A percentile compares a stretch with the other conserved stretches of the same genome.
phyloP scores from a whole-genome alignment of 2,329 filamentous ascomycete genomes.

The Thyridium curvatum region DNA sequence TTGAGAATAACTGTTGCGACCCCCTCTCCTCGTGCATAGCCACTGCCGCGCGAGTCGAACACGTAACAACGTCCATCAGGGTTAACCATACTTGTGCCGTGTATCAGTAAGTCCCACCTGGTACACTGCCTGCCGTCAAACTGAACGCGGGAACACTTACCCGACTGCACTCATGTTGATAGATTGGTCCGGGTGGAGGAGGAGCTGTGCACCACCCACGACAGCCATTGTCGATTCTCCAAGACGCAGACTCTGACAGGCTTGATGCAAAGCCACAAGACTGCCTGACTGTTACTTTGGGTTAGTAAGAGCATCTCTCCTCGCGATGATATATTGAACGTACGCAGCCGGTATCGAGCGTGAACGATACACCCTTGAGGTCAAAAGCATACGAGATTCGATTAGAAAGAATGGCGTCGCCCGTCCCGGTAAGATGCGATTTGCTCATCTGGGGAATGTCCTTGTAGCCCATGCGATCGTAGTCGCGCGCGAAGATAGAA shows the following conservation, averaged over 20 bases:
- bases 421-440: slow-evolving; percentile 10
- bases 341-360: slow-evolving; percentile 24
- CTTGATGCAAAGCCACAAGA: slow-evolving; percentile 21
- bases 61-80: slow-evolving; percentile 14
- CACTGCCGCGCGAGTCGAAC: slow-evolving; percentile 24
- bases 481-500: slow-evolving; percentile 1
- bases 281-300: slow-evolving; percentile 17
- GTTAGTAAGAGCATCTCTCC: no score
- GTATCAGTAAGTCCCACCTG: no score
- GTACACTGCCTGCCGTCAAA: slow-evolving; percentile 7
- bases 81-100: slow-evolving; percentile 7
- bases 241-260: slow-evolving; percentile 19
- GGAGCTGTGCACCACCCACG: slow-evolving; percentile 16
- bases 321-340: no score
- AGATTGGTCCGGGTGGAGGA: slow-evolving; percentile 15
- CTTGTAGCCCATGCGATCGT: slow-evolving; percentile 11
- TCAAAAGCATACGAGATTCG: slow-evolving; percentile 19
- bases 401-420: slow-evolving; percentile 14
- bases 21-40: slow-evolving; percentile 30
- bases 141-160: background rate
- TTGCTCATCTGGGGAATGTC: slow-evolving; percentile 10
- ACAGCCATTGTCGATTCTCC: slow-evolving; percentile 20
- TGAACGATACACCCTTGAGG: slow-evolving; percentile 19
- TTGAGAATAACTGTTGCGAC: slow-evolving; percentile 28
- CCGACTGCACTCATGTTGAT: slow-evolving; percentile 9